Evolutionary conservation across 2,329 filamentous ascomycete species (phyloP).

Genomic region (Chalaropsis ovoidea): DNA sequence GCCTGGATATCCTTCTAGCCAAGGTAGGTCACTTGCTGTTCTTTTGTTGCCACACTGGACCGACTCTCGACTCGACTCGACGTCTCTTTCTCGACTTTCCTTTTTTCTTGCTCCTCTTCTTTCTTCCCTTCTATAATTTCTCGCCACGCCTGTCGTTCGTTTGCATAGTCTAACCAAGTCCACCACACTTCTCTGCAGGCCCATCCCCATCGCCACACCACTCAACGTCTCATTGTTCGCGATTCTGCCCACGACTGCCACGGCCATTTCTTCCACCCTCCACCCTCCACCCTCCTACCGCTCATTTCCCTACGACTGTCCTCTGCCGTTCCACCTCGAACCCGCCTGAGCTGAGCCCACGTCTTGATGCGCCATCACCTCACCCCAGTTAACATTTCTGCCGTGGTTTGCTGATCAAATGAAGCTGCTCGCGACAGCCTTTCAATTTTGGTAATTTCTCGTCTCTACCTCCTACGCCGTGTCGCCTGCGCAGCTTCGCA

Average conservation of each 20-base stretch:
- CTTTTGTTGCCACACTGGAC: neutral
- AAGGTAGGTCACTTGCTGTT: neutral
- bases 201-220: neutral
- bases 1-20: neutral
- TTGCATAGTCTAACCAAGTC: neutral
- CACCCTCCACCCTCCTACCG: neutral
- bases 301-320: neutral
- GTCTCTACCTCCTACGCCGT: neutral
- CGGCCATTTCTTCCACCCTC: neutral
- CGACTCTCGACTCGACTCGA: neutral
- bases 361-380: slow-evolving; percentile 17
- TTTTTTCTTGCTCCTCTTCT: neutral
- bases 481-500: slow-evolving; percentile 4
- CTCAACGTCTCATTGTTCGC: neutral
- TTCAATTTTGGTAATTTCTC: slow-evolving; percentile 9
- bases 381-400: no score
- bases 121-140: neutral
- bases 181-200: neutral
- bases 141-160: neutral
- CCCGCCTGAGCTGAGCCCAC: neutral
- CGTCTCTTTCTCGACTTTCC: neutral
- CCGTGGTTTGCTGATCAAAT: slow-evolving; percentile 17
- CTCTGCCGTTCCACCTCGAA: neutral
- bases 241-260: neutral
- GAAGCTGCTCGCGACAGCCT: slow-evolving; percentile 10